Evolutionary conservation across 1,284 basidiomycete genomes (phyloP).

Genomic region (Omphalotus olearius): DNA sequence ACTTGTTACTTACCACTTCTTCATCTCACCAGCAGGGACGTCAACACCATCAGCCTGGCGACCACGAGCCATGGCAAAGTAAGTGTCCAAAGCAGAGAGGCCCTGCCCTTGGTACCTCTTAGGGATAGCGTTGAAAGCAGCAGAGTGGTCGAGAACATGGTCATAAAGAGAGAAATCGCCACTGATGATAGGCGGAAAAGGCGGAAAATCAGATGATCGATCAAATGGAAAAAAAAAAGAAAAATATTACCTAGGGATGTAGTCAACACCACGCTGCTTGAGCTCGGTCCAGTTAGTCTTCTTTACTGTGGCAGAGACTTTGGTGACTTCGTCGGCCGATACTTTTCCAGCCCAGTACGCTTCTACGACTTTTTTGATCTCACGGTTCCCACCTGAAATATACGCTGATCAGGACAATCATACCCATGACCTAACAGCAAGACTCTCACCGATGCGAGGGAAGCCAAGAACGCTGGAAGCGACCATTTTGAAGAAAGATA

Average conservation of each 20-base stretch:
- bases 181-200: constrained; percentile 37
- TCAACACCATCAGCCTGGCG: constrained; percentile 94
- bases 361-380: constrained; percentile 98
- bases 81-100: constrained; percentile 90
- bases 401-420: constrained; percentile 7
- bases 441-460: constrained; percentile 84
- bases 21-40: constrained; percentile 98
- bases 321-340: constrained; percentile 85
- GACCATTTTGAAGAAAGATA: constrained; percentile 47
- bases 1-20: constrained; percentile 77
- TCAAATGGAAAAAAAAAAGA: constrained; percentile 17
- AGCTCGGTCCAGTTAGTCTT: constrained; percentile 89
- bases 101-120: constrained; percentile 89
- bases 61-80: constrained; percentile 99
- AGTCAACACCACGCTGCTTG: constrained; percentile 87
- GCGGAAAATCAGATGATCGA: constrained; percentile 21
- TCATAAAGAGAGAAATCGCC: constrained; percentile 99
- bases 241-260: constrained; percentile 77
- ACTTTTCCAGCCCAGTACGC: constrained; percentile 97
- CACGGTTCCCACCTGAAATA: constrained; percentile 80
- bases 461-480: constrained; percentile 91
- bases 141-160: constrained; percentile 97
- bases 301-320: constrained; percentile 85
- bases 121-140: constrained; percentile 96
- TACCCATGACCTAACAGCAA: constrained; percentile 12